A percentile compares a stretch with the other conserved stretches of the same genome.
phyloP scores from a whole-genome alignment of 441 rosid species.

The Pelargonium myrrhifolium region DNA sequence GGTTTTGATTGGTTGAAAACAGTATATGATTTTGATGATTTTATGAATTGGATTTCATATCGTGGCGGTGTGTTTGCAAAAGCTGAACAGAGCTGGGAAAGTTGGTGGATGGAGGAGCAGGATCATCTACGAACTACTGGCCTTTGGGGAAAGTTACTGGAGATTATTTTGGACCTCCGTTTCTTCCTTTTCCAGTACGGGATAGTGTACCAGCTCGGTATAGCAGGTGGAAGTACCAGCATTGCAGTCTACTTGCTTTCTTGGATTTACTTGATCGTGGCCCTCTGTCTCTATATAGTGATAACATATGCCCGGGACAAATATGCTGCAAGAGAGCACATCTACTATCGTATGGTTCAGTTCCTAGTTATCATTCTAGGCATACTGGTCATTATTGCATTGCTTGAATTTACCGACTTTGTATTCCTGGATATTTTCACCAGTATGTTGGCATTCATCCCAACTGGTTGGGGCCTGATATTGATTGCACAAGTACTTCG shows the following conservation, averaged over 20 bases:
- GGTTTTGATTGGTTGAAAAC: slow-evolving; percentile 94
- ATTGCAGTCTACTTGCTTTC: slow-evolving; percentile 57
- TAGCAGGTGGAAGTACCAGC: slow-evolving; percentile 56
- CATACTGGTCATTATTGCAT: slow-evolving; percentile 43
- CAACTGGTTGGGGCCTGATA: slow-evolving; percentile 83
- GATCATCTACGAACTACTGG: slow-evolving; percentile 81
- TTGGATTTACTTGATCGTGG: slow-evolving; percentile 55
- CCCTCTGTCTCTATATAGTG: slow-evolving; percentile 39
- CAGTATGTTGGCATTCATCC: slow-evolving; percentile 77
- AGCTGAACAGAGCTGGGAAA: slow-evolving; percentile 91
- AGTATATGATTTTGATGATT: slow-evolving; percentile 81
- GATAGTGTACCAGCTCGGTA: slow-evolving; percentile 71
- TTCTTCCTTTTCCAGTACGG: slow-evolving; percentile 92
- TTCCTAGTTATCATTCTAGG: slow-evolving; percentile 51
- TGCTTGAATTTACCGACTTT: slow-evolving; percentile 56
- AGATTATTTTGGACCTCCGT: slow-evolving; percentile 71
- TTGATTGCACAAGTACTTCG: slow-evolving; percentile 56
- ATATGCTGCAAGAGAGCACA: slow-evolving; percentile 63
- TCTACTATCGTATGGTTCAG: slow-evolving; percentile 74
- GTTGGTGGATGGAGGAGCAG: slow-evolving; percentile 93
- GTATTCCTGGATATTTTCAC: slow-evolving; percentile 59
- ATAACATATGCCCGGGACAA: slow-evolving; percentile 60
- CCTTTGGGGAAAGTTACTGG: slow-evolving; percentile 45
- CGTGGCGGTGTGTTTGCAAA: slow-evolving; percentile 60
- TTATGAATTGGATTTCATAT: slow-evolving; percentile 89